A percentile compares a stretch with the other conserved stretches of the same genome.
Conservation (phyloP, 306 rosid species). For the Adenanthera pavonina region DNA sequence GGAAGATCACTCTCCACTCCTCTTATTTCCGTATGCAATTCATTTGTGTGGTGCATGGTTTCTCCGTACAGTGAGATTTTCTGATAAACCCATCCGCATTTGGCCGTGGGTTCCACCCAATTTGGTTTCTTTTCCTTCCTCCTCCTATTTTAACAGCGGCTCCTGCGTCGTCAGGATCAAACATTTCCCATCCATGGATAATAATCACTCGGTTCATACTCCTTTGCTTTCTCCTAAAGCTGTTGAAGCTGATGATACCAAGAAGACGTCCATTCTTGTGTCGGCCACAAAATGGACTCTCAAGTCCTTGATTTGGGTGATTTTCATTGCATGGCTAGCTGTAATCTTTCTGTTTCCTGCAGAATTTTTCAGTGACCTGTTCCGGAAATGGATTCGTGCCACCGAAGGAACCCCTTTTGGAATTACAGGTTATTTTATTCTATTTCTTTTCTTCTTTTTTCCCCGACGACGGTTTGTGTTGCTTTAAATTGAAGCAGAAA, state of each 20-base stretch:
- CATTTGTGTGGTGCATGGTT: slow-evolving; percentile 42
- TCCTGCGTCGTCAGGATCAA: background rate
- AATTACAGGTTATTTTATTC: slow-evolving; percentile 55
- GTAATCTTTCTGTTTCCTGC: slow-evolving; percentile 61
- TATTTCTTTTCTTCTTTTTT: background rate
- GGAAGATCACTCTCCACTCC: background rate
- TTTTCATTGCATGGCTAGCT: slow-evolving; percentile 64
- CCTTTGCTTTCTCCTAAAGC: slow-evolving; percentile 56
- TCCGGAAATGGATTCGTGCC: slow-evolving; percentile 34
- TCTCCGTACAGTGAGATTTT: background rate
- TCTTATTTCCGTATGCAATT: slow-evolving; percentile 1
- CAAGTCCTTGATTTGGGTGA: slow-evolving; percentile 52
- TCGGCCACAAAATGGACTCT: slow-evolving; percentile 61
- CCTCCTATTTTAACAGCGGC: slow-evolving; percentile 14
- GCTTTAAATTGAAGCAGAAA: slow-evolving; percentile 33
- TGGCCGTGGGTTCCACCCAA: slow-evolving; percentile 49
- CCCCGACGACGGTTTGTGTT: background rate
- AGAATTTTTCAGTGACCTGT: slow-evolving; percentile 33
- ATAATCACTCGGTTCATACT: slow-evolving; percentile 39
- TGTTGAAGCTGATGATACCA: slow-evolving; percentile 43
- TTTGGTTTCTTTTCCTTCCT: slow-evolving; percentile 24
- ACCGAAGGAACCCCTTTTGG: slow-evolving; percentile 55
- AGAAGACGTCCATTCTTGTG: slow-evolving; percentile 36
- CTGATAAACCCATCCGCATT: background rate
- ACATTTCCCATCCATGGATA: slow-evolving; percentile 54